Evolutionary conservation across 2,329 filamentous ascomycete genomes (phyloP).

Genomic region (Fusarium cicatricum): DNA sequence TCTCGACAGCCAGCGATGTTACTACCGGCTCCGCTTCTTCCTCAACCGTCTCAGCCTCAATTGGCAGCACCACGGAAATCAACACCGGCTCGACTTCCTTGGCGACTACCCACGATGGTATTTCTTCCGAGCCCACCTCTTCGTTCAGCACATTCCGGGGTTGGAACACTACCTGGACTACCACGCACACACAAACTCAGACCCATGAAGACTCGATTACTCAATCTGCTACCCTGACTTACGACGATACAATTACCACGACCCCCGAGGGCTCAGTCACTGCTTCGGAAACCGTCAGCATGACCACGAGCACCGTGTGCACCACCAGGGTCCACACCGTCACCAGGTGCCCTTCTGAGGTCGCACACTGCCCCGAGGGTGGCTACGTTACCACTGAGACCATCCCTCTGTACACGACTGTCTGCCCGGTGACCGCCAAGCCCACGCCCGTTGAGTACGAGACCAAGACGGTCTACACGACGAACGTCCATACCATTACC

Average conservation of each 20-base stretch:
- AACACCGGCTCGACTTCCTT: background rate
- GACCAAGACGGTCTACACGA: conserved; percentile 59
- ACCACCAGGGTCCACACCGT: conserved; percentile 59
- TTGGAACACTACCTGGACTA: conserved; percentile 29
- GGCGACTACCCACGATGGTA: conserved; percentile 1
- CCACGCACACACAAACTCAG: conserved; percentile 10
- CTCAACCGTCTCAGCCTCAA: background rate
- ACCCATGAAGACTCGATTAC: conserved; percentile 11
- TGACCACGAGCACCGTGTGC: conserved; percentile 49
- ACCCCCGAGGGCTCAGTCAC: conserved; percentile 5
- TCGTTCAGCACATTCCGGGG: conserved; percentile 26
- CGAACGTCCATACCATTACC: conserved; percentile 62
- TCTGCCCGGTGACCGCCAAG: conserved; percentile 49
- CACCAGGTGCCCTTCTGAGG: conserved; percentile 60
- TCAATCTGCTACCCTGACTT: background rate
- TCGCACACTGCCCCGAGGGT: conserved; percentile 49
- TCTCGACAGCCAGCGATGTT: background rate
- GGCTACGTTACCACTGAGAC: conserved; percentile 50
- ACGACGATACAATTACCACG: background rate
- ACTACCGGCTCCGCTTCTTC: background rate
- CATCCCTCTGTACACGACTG: conserved; percentile 55
- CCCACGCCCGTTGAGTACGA: conserved; percentile 34
- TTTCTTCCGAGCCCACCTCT: conserved; percentile 9
- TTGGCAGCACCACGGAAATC: background rate
- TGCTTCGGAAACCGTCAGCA: conserved; percentile 19